phyloP scores from a whole-genome alignment of 345 rosid genomes.

The Gynandropsis gynandra region DNA sequence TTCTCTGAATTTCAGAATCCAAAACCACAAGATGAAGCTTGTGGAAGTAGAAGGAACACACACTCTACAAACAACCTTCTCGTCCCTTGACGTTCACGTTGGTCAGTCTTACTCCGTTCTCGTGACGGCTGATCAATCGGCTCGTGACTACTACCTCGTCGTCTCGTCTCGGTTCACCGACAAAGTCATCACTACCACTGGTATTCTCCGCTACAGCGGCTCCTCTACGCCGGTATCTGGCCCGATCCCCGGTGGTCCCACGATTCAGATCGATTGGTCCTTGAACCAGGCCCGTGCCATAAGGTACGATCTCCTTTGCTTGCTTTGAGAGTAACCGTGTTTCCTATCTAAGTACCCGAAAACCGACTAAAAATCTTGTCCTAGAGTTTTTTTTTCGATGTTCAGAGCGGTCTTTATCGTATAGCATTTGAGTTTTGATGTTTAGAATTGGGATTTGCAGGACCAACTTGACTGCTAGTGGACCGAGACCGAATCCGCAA shows the following conservation, averaged over 20 bases:
- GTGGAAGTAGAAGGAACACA: constrained; percentile 94
- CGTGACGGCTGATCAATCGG: constrained; percentile 72
- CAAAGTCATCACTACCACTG: constrained; percentile 50
- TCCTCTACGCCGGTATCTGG: constrained; percentile 60
- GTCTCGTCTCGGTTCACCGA: constrained; percentile 62
- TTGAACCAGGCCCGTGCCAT: constrained; percentile 74
- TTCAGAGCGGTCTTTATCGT: too few species aligned
- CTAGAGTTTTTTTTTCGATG: too few species aligned
- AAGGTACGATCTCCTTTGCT: constrained; percentile 28
- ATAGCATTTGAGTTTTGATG: too few species aligned
- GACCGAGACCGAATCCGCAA: constrained; percentile 94
- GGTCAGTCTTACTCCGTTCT: constrained; percentile 87
- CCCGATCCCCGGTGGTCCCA: constrained; percentile 70
- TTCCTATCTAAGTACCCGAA: too few species aligned
- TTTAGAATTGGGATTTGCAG: too few species aligned
- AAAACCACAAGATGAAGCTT: constrained; percentile 64
- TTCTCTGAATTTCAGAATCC: constrained; percentile 80
- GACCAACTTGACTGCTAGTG: constrained; percentile 84
- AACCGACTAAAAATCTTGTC: too few species aligned
- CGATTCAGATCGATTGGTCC: constrained; percentile 59
- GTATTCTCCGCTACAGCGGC: constrained; percentile 57
- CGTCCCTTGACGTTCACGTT: constrained; percentile 74
- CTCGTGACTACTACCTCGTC: constrained; percentile 63
- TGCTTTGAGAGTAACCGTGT: too few species aligned
- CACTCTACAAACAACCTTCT: constrained; percentile 55